A percentile compares a stretch with the other conserved stretches of the same genome.
These are phyloP conservation scores for Wolfiporia cocos DNA, from an alignment of 1,284 basidiomycete species.

Conservation along the genomic window DNA sequence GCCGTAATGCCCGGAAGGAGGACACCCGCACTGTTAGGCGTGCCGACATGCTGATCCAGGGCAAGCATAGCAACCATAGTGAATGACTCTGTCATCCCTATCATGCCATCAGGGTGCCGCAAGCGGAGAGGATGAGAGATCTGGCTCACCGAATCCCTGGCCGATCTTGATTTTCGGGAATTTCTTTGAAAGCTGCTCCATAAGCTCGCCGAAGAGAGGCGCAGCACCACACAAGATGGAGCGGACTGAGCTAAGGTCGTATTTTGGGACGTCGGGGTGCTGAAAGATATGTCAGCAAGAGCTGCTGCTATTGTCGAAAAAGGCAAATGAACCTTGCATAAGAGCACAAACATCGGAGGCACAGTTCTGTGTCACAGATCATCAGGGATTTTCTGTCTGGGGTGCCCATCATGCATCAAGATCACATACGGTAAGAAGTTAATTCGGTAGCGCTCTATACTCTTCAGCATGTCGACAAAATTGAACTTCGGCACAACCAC, in stretches of 20 bases:
- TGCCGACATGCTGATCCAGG: slow-evolving; percentile 16
- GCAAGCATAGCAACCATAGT: slow-evolving; percentile 35
- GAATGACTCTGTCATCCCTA: slow-evolving; percentile 42
- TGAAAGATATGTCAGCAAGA: slow-evolving; percentile 19
- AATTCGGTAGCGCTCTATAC: slow-evolving; percentile 62
- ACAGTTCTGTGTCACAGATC: slow-evolving; percentile 44
- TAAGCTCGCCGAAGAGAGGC: slow-evolving; percentile 64
- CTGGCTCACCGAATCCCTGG: slow-evolving; percentile 58
- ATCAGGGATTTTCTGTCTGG: slow-evolving; percentile 16
- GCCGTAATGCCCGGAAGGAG: slow-evolving; percentile 32
- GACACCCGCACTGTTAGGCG: slow-evolving; percentile 31
- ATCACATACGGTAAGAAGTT: slow-evolving; percentile 49
- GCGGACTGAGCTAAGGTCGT: slow-evolving; percentile 56
- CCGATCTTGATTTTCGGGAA: slow-evolving; percentile 57
- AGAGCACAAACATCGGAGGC: slow-evolving; percentile 55
- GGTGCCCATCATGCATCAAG: neutral
- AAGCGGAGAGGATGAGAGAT: neutral
- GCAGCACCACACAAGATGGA: slow-evolving; percentile 67
- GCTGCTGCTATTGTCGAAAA: neutral
- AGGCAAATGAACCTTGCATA: slow-evolving; percentile 46
- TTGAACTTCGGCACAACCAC: slow-evolving; percentile 73
- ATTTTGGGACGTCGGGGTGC: slow-evolving; percentile 62
- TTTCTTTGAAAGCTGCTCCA: slow-evolving; percentile 42
- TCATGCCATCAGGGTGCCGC: neutral
- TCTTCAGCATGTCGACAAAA: slow-evolving; percentile 59